Conservation (phyloP, 192 early-diverging fungal genomes). For the Haplosporangium gracile region DNA sequence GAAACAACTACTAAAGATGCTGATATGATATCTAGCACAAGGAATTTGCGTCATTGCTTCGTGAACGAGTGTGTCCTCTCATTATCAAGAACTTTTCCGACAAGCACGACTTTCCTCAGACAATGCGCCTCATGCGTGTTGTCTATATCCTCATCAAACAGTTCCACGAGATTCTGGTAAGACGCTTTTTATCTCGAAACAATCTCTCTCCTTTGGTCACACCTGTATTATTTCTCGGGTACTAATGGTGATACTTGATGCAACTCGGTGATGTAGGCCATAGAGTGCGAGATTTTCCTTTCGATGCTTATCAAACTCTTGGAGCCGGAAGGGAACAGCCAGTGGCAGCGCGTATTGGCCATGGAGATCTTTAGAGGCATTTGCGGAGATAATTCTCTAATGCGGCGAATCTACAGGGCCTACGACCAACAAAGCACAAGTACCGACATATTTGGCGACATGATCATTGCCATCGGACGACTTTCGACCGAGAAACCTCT, state of each 20-base stretch:
- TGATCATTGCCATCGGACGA: conserved; percentile 80
- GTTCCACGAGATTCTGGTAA: conserved; percentile 78
- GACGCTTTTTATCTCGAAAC: background rate
- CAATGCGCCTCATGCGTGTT: conserved; percentile 86
- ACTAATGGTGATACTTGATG: conserved; percentile 11
- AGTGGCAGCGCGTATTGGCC: conserved; percentile 85
- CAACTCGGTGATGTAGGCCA: conserved; percentile 60
- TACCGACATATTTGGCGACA: conserved; percentile 84
- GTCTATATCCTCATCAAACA: conserved; percentile 85
- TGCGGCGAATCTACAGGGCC: conserved; percentile 76
- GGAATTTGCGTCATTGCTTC: conserved; percentile 77
- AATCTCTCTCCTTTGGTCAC: background rate
- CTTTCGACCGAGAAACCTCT: conserved; percentile 83
- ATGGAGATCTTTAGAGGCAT: conserved; percentile 85
- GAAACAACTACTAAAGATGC: background rate
- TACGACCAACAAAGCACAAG: conserved; percentile 84
- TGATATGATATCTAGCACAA: conserved; percentile 65
- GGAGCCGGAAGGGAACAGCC: conserved; percentile 77
- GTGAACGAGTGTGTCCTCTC: conserved; percentile 89
- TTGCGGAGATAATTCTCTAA: conserved; percentile 69
- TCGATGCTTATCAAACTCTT: conserved; percentile 88
- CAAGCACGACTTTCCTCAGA: conserved; percentile 85
- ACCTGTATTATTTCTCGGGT: background rate
- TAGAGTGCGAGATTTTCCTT: conserved; percentile 96
- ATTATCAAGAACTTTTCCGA: conserved; percentile 95